Evolutionary conservation across 1,284 basidiomycete genomes (phyloP), one percentile per base, ranked within the genome.

Genomic region (Cutaneotrichosporon mucoides): DNA sequence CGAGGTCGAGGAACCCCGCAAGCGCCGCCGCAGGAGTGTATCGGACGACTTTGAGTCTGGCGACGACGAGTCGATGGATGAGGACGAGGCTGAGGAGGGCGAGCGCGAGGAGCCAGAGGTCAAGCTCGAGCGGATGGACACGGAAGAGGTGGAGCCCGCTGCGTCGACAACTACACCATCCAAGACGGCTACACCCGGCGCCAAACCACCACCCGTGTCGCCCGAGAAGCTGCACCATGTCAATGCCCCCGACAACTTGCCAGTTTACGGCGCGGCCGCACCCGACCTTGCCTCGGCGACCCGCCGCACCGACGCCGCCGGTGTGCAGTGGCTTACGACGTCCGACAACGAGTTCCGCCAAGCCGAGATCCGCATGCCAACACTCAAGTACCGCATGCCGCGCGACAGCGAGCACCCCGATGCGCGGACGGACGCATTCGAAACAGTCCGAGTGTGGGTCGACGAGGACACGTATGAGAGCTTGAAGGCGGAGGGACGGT

Each of bases 391-490:
- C 51, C 24, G 24, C 3, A 65, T 65, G 63, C 63, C 63, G 15
- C 44, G 45, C 4, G 63, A 65, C 51, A 56, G 53, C 9, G 60
- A 62, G 50, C 63, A 65, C 36, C 63, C 63, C 4, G 63, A 65
- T 16, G 59, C 63, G 11, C 56, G 55, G 6, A 41, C 43, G 13
- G 60, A 62, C 37, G 33, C 45, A 13, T 58, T 53, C 43, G 60
- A 56, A 40, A 46, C 49, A 2, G 56, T 62, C 5, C 55, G 56
- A 5, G 56, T 37, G 9, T 65, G 63, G 63, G 43, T 65, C 15
- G 50, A 57, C 24, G 63, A 60, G 35, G 38, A 15, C 8, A 56
- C 43, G 53, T 65, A 62, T 40, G 53, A 24, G 3, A 24, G 8
- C 1, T 49, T 62, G 34, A 62, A 60, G 51, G 45, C 37, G 5